These are phyloP conservation scores for Plectosphaerella plurivora DNA, from an alignment of 2,329 filamentous ascomycete genomes.

Conservation along the genomic window DNA sequence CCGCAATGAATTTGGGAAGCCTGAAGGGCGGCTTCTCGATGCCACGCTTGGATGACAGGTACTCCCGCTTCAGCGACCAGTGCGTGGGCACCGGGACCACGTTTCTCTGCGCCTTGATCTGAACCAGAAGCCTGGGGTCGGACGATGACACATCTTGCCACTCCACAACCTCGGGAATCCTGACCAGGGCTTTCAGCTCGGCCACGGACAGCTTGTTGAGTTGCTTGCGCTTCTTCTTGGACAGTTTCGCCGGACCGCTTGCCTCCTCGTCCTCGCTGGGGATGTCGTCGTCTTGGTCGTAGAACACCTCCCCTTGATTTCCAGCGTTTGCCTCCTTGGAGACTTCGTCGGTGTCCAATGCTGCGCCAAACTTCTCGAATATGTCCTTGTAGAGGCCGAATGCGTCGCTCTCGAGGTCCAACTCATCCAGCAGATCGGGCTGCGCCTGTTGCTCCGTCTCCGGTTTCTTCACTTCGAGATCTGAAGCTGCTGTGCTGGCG, in stretches of 20 bases:
- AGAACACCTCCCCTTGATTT: slow-evolving; percentile 83
- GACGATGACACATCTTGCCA: slow-evolving; percentile 94
- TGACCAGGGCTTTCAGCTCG: slow-evolving; percentile 87
- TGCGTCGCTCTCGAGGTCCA: slow-evolving; percentile 66
- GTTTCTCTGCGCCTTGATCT: slow-evolving; percentile 93
- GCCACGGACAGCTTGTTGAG: slow-evolving; percentile 90
- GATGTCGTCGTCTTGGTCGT: slow-evolving; percentile 79
- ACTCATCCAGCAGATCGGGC: slow-evolving; percentile 46
- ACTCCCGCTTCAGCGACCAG: slow-evolving; percentile 96
- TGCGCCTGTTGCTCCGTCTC: slow-evolving; percentile 18
- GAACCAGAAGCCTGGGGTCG: slow-evolving; percentile 82
- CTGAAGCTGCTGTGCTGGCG: slow-evolving; percentile 7
- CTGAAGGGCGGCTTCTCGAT: slow-evolving; percentile 94
- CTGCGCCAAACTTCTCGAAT: slow-evolving; percentile 72
- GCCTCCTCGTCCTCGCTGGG: slow-evolving; percentile 77
- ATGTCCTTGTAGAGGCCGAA: slow-evolving; percentile 82
- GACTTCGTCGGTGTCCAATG: slow-evolving; percentile 57
- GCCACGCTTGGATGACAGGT: slow-evolving; percentile 92
- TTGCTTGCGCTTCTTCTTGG: slow-evolving; percentile 92
- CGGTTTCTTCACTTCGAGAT: slow-evolving; percentile 15
- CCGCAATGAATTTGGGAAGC: slow-evolving; percentile 92
- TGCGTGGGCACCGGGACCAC: slow-evolving; percentile 91
- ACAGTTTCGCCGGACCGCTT: slow-evolving; percentile 63
- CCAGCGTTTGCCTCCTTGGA: slow-evolving; percentile 61
- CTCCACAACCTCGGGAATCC: slow-evolving; percentile 89